Evolutionary conservation across 116 monocot species (phyloP).

Genomic region (Cymodocea nodosa): DNA sequence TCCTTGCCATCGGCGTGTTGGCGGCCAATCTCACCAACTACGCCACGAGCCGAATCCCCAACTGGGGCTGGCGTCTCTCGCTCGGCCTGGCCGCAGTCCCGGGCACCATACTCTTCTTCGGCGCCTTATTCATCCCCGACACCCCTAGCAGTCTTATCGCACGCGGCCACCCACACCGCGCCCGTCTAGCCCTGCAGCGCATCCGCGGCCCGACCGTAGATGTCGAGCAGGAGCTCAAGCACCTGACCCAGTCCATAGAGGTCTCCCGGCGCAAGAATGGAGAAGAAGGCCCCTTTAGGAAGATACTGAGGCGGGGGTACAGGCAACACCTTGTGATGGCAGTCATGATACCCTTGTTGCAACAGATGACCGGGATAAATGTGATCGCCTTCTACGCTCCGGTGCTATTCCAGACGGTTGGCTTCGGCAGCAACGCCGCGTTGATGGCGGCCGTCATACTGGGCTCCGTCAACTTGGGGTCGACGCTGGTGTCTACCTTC

Average conservation of each 20-base stretch:
- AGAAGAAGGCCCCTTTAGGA: slow-evolving; percentile 21
- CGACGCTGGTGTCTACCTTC: slow-evolving; percentile 19
- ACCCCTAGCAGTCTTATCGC: slow-evolving; percentile 34
- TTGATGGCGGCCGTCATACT: slow-evolving; percentile 27
- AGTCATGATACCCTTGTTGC: slow-evolving; percentile 34
- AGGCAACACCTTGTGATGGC: slow-evolving; percentile 42
- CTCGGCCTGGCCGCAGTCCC: slow-evolving; percentile 26
- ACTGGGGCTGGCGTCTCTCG: slow-evolving; percentile 26
- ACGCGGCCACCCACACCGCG: slow-evolving; percentile 17
- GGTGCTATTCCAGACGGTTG: slow-evolving; percentile 38
- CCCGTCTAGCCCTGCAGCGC: slow-evolving; percentile 14
- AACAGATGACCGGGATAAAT: slow-evolving; percentile 41
- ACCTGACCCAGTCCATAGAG: slow-evolving; percentile 9
- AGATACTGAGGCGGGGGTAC: slow-evolving; percentile 22
- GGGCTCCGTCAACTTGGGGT: slow-evolving; percentile 15
- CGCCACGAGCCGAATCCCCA: not conserved
- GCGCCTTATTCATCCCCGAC: slow-evolving; percentile 37
- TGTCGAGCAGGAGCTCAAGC: slow-evolving; percentile 26
- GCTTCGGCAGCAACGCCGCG: slow-evolving; percentile 26
- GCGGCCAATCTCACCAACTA: slow-evolving; percentile 23
- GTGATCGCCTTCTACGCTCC: slow-evolving; percentile 47
- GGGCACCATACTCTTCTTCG: slow-evolving; percentile 18
- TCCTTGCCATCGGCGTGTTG: slow-evolving; percentile 17
- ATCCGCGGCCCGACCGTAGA: slow-evolving; percentile 24
- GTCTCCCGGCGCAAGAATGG: not conserved